phyloP scores from a whole-genome alignment of 2,329 filamentous ascomycete species.

The Epichloe hybrida region DNA sequence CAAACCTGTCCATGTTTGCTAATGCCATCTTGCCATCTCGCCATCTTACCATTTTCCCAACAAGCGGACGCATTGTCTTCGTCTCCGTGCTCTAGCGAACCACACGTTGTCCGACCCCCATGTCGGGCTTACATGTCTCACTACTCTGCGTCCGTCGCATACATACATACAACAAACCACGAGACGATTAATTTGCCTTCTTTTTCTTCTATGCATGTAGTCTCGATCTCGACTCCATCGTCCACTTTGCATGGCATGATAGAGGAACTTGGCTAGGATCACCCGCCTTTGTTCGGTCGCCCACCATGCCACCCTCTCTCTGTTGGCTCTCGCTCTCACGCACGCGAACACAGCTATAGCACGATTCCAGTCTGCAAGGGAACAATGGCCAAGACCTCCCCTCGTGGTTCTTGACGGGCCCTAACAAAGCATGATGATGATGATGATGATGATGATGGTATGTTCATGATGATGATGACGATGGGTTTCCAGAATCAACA shows the following conservation, averaged over 20 bases:
- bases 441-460: not conserved
- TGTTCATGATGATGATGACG: not conserved
- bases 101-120: constrained; percentile 4
- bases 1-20: too few species aligned
- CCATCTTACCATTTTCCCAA: too few species aligned
- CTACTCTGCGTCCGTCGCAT: constrained; percentile 8
- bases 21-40: too few species aligned
- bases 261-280: not conserved
- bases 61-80: not conserved
- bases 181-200: constrained; percentile 1
- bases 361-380: not conserved
- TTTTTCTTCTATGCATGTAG: not conserved
- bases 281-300: not conserved
- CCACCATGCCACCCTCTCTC: not conserved
- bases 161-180: not conserved
- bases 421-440: constrained; percentile 1
- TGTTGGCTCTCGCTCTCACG: not conserved
- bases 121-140: constrained; percentile 7
- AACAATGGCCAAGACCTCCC: constrained; percentile 2
- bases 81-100: constrained; percentile 1
- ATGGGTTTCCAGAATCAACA: not conserved
- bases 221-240: not conserved
- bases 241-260: not conserved
- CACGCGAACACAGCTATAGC: not conserved
- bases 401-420: not conserved